These are phyloP conservation scores for Colletotrichum lupini DNA, from an alignment of 2,329 filamentous ascomycete genomes.

Conservation along the genomic window DNA sequence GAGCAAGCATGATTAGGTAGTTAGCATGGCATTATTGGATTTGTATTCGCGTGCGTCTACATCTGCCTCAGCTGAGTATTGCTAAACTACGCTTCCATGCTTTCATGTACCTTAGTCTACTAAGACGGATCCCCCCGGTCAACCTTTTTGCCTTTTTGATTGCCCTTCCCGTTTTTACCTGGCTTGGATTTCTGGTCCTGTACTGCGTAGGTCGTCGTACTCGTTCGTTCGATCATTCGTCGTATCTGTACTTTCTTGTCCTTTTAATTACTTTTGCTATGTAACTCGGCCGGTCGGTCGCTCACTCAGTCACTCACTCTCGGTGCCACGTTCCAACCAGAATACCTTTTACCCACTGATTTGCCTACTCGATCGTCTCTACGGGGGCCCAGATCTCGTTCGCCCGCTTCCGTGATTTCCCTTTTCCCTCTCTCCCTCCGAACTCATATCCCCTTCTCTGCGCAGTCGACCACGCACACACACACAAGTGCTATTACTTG, in stretches of 20 bases:
- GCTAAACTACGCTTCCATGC: constrained; percentile 1
- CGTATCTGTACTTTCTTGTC: neutral
- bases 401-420: constrained; percentile 15
- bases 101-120: neutral
- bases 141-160: constrained; percentile 25
- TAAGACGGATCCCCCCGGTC: constrained; percentile 26
- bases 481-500: neutral
- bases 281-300: neutral
- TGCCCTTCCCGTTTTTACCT: constrained; percentile 28
- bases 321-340: neutral
- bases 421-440: constrained; percentile 16
- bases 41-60: constrained; percentile 5
- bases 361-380: constrained; percentile 2
- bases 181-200: constrained; percentile 22
- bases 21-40: neutral
- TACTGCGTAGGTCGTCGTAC: neutral
- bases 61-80: constrained; percentile 22
- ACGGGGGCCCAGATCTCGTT: constrained; percentile 6
- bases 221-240: constrained; percentile 1
- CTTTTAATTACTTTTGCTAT: neutral
- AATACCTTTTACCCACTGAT: neutral
- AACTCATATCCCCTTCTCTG: constrained; percentile 18
- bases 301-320: neutral
- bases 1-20: neutral
- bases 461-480: neutral